These are phyloP conservation scores for Quercus alba DNA, from an alignment of 306 rosid species.

Conservation along the genomic window DNA sequence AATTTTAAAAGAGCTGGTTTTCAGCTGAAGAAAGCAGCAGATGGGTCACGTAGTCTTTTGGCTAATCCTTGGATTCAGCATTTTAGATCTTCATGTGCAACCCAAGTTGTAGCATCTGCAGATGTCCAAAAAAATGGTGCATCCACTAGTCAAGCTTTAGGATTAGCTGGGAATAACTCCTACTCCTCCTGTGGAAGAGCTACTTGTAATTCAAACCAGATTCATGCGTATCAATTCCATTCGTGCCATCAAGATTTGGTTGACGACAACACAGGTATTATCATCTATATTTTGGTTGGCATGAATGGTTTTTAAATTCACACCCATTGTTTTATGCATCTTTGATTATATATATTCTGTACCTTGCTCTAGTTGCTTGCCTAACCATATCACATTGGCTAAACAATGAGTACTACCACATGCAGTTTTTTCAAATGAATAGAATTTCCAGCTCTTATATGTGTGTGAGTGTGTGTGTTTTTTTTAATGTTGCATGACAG, in stretches of 20 bases:
- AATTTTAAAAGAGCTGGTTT: slow-evolving; percentile 40
- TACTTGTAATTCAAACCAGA: slow-evolving; percentile 12
- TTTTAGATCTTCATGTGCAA: slow-evolving; percentile 35
- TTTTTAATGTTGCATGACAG: too few species aligned
- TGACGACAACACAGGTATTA: slow-evolving; percentile 39
- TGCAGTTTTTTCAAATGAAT: too few species aligned
- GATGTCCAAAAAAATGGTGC: slow-evolving; percentile 9
- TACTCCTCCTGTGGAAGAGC: slow-evolving; percentile 5
- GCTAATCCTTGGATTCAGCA: slow-evolving; percentile 65
- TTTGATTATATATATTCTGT: too few species aligned
- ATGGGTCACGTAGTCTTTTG: slow-evolving; percentile 20
- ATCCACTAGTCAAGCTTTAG: slow-evolving; percentile 1
- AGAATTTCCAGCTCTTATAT: too few species aligned
- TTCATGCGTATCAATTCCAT: slow-evolving; percentile 16
- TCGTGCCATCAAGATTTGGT: slow-evolving; percentile 20
- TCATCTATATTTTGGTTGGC: slow-evolving; percentile 13
- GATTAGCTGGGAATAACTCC: slow-evolving; percentile 21
- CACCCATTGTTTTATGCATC: background rate
- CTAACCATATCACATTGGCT: too few species aligned
- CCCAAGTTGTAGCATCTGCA: slow-evolving; percentile 23
- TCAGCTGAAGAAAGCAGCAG: slow-evolving; percentile 16
- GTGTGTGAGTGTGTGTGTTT: too few species aligned
- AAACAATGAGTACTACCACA: too few species aligned
- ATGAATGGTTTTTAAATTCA: background rate
- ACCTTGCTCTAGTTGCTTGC: too few species aligned